Evolutionary conservation across 805 yeast genomes (phyloP), one percentile per base, ranked within the genome.

Genomic region (Nematodospora valgi): DNA sequence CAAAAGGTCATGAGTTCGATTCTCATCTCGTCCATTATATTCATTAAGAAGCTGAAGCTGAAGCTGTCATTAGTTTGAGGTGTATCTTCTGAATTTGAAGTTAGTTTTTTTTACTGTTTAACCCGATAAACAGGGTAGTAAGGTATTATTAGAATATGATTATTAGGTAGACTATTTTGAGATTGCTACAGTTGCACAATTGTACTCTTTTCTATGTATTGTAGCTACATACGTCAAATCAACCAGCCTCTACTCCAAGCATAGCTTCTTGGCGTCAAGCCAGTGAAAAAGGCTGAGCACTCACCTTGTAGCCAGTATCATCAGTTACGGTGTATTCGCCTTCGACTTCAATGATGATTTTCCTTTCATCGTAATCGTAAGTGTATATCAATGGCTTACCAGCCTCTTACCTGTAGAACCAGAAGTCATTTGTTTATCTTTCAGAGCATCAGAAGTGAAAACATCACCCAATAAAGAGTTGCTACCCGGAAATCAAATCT

Each of bases 391-490:
- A 70, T 32, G 82, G 75, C 56, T 75, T 79, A 40, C 87, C 87
- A 37, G 65, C 63, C 57, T 78, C 82, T 61, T 81, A 86, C 51
- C 67, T 72, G 72, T 76, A 81, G 65, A 81, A 34, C 88, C 88
- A 54, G 80, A 68, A 12, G 80, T 59, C 45, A 81, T 75, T 55
- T 76, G 76, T 54, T 78, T 59, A 32, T 75, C 86, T 33, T 65
- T 56, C 47, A 76, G 78, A 36, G 79, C 80, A 18, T 75, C 78
- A 14, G 82, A 74, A 27, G 79, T 70, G 61, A 75, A 75, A 43
- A 70, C 64, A 52, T 81, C 88, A 36, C 85, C 82, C 43, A 81
- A 68, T 68, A 77, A 81, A 6, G 87, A 72, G 59, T 81, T 81
- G 66, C 70, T 74, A 41, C 82, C 81, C 58, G 80, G 79, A 37